A percentile compares a stretch with the other conserved stretches of the same genome.
Conservation (phyloP, 306 rosid genomes). For the Styphnolobium japonicum region DNA sequence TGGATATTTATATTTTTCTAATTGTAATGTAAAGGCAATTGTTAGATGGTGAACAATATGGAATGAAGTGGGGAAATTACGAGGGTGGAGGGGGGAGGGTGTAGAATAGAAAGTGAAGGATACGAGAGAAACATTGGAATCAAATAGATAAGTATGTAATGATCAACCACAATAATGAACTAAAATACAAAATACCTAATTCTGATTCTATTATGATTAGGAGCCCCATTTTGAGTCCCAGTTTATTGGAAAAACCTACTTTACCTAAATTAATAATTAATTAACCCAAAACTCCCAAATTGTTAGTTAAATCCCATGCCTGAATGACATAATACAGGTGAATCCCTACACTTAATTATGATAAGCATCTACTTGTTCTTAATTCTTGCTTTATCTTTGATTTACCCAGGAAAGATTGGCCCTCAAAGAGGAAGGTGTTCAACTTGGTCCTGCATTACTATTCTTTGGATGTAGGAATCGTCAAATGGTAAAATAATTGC, state of each 20-base stretch:
- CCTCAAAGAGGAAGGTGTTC: slow-evolving; percentile 68
- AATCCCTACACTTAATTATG: background rate
- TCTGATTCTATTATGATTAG: background rate
- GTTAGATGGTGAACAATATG: background rate
- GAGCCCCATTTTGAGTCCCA: background rate
- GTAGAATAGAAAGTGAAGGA: background rate
- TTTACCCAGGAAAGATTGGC: slow-evolving; percentile 76
- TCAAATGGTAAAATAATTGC: slow-evolving; percentile 57
- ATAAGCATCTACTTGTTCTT: slow-evolving; percentile 9
- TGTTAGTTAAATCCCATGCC: background rate
- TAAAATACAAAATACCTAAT: background rate
- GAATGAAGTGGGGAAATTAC: background rate
- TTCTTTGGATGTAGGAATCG: slow-evolving; percentile 98
- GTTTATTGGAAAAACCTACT: background rate
- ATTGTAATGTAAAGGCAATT: slow-evolving; percentile 9
- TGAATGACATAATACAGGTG: background rate
- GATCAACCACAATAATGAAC: background rate
- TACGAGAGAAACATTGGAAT: background rate
- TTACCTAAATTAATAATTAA: background rate
- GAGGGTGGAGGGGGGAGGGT: background rate
- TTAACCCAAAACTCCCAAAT: background rate
- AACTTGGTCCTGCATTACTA: slow-evolving; percentile 80
- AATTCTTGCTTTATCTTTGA: slow-evolving; percentile 21
- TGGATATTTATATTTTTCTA: background rate
- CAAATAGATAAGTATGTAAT: background rate